Evolutionary conservation across 495 filamentous ascomycete species (phyloP).

Genomic region (Hypomontagnella monticulosa): DNA sequence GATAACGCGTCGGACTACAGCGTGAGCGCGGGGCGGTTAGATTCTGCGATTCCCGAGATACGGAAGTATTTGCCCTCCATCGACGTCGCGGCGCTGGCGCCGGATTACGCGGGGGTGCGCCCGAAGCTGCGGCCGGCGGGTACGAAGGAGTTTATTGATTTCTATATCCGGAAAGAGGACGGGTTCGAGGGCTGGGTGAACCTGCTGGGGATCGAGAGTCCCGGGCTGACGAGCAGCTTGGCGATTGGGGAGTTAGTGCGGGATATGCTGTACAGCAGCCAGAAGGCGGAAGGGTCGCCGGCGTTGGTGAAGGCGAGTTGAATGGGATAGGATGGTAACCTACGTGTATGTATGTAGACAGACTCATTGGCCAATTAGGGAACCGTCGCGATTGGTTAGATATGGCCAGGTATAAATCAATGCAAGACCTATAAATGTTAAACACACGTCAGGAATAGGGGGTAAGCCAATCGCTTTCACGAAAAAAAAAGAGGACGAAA

Average conservation of each 20-base stretch:
- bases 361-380: too few relatives aligned
- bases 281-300: conserved; percentile 15
- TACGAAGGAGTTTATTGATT: conserved; percentile 80
- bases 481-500: too few relatives aligned
- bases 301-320: background rate
- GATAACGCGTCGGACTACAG: conserved; percentile 55
- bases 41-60: conserved; percentile 77
- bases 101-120: conserved; percentile 91
- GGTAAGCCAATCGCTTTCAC: too few relatives aligned
- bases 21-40: conserved; percentile 65
- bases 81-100: conserved; percentile 68
- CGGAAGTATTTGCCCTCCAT: conserved; percentile 79
- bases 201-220: conserved; percentile 92
- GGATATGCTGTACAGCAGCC: conserved; percentile 70
- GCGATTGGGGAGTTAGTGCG: conserved; percentile 89
- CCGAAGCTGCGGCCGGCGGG: conserved; percentile 78
- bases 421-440: too few relatives aligned
- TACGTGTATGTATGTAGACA: too few relatives aligned
- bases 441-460: too few relatives aligned
- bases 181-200: conserved; percentile 91
- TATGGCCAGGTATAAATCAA: too few relatives aligned
- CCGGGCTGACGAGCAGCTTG: conserved; percentile 87
- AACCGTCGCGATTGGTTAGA: too few relatives aligned
- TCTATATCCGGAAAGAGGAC: conserved; percentile 82
- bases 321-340: background rate